Conservation (phyloP, 345 rosid species). For the Gossypium thurberi region DNA sequence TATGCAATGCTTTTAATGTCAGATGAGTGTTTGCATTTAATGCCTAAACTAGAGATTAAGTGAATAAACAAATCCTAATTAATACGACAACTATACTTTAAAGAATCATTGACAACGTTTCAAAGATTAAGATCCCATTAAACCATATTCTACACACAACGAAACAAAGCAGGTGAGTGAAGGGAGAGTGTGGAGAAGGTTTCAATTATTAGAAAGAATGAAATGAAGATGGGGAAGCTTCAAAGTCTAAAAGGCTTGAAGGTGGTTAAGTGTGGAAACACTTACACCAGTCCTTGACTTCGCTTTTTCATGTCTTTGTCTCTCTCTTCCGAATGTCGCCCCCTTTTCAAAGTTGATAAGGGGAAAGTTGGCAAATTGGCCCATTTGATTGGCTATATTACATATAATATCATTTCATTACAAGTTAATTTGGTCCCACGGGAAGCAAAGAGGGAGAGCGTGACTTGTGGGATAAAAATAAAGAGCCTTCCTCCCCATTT, state of each 20-base stretch:
- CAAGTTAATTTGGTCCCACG: slow-evolving; percentile 26
- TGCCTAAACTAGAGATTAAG: too few relatives aligned
- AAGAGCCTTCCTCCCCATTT: slow-evolving; percentile 1
- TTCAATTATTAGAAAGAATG: slow-evolving; percentile 7
- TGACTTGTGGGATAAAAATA: slow-evolving; percentile 19
- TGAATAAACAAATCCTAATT: too few relatives aligned
- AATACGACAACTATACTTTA: too few relatives aligned
- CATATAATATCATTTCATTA: neutral
- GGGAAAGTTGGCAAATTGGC: slow-evolving; percentile 19
- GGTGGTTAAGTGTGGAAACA: neutral
- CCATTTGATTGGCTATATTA: slow-evolving; percentile 21
- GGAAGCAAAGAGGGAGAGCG: slow-evolving; percentile 6
- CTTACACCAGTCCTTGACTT: neutral
- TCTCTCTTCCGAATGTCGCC: slow-evolving; percentile 29
- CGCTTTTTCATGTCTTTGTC: neutral
- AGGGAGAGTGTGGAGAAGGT: neutral
- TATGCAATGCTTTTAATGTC: too few relatives aligned
- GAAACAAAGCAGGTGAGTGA: too few relatives aligned
- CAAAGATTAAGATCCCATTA: too few relatives aligned
- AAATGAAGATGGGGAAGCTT: neutral
- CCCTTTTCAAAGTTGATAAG: slow-evolving; percentile 44
- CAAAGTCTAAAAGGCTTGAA: slow-evolving; percentile 34
- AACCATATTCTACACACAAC: too few relatives aligned
- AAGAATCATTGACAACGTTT: too few relatives aligned
- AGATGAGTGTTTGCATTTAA: too few relatives aligned